These are phyloP conservation scores for Lenwebbia sp. DNA, from an alignment of 345 rosid species.

Conservation along the genomic window DNA sequence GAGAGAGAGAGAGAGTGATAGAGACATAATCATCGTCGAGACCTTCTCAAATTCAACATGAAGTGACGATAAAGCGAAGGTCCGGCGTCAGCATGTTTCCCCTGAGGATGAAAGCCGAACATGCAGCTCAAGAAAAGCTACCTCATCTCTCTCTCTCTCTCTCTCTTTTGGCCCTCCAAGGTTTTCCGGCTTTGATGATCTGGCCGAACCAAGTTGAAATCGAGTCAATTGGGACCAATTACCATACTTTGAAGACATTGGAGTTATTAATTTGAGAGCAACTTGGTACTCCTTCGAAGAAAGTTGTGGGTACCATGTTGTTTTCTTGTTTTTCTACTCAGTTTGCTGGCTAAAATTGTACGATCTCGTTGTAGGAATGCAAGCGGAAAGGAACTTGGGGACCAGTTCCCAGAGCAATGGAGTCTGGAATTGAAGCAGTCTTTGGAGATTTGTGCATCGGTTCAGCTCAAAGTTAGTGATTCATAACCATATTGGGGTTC, in stretches of 20 bases:
- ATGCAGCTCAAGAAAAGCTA: neutral
- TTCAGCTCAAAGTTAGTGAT: neutral
- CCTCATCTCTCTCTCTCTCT: neutral
- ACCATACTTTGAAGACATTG: neutral
- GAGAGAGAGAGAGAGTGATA: neutral
- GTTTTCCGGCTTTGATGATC: neutral
- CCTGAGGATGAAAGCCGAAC: neutral
- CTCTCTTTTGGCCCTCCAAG: neutral
- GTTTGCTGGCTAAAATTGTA: neutral
- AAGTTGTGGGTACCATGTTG: neutral
- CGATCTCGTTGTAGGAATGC: neutral
- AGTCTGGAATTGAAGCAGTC: neutral
- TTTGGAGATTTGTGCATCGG: neutral
- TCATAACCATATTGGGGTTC: neutral
- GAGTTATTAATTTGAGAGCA: neutral
- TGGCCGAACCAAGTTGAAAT: neutral
- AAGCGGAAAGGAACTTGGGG: neutral
- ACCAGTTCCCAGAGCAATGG: neutral
- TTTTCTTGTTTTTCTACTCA: neutral
- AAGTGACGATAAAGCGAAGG: neutral
- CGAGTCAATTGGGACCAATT: neutral
- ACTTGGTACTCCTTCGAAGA: neutral
- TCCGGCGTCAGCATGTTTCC: slow-evolving; percentile 8
- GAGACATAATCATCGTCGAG: slow-evolving; percentile 1
- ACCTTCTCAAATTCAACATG: slow-evolving; percentile 1